These are phyloP conservation scores for Bipolaris bicolor DNA, from an alignment of 2,329 filamentous ascomycete species.

Conservation along the genomic window DNA sequence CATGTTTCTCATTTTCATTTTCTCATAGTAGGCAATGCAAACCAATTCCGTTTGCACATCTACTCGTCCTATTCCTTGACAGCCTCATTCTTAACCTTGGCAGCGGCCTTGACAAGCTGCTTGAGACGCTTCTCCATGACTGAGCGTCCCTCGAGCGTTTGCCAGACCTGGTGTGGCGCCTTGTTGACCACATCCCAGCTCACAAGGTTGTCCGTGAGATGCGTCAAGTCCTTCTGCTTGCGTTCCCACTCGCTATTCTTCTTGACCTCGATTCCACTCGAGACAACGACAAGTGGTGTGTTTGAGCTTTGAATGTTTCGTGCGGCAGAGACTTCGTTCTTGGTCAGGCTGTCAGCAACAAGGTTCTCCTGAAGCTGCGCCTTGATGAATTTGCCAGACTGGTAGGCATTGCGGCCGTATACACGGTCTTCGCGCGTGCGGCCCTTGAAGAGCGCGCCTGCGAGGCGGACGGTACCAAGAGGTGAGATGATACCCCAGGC, in stretches of 20 bases:
- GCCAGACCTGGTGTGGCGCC: constrained; percentile 88
- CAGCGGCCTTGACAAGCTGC: constrained; percentile 63
- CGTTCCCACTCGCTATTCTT: constrained; percentile 75
- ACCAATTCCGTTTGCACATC: background rate
- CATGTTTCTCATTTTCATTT: background rate
- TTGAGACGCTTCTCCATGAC: constrained; percentile 79
- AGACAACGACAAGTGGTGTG: constrained; percentile 79
- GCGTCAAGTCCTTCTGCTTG: constrained; percentile 83
- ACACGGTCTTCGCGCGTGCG: constrained; percentile 82
- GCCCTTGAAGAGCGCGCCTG: constrained; percentile 81
- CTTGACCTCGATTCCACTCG: constrained; percentile 75
- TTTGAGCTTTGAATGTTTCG: constrained; percentile 78
- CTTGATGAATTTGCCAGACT: constrained; percentile 83
- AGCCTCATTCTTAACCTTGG: constrained; percentile 19
- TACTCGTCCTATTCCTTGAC: background rate
- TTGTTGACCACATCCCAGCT: constrained; percentile 86
- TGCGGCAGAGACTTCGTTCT: constrained; percentile 79
- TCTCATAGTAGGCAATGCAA: background rate
- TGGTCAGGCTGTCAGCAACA: constrained; percentile 82
- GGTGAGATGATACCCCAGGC: constrained; percentile 83
- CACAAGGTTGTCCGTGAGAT: constrained; percentile 77
- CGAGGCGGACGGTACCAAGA: constrained; percentile 79
- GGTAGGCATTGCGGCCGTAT: constrained; percentile 78
- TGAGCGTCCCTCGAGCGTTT: constrained; percentile 71
- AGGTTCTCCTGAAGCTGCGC: constrained; percentile 91